These are phyloP conservation scores for Aspergillus egyptiacus DNA, from an alignment of 495 filamentous ascomycete genomes.

Conservation along the genomic window DNA sequence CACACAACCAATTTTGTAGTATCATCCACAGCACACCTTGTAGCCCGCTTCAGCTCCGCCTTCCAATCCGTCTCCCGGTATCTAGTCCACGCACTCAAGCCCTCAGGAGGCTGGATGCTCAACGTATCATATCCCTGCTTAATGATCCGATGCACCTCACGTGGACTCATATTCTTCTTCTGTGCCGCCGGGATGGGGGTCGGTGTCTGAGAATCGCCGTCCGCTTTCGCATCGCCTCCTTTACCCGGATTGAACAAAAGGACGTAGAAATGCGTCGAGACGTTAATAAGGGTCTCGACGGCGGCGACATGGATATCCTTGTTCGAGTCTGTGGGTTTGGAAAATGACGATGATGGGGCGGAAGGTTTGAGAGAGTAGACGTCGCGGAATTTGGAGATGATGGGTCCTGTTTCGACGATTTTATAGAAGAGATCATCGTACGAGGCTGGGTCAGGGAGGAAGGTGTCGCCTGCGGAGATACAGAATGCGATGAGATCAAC, in stretches of 20 bases:
- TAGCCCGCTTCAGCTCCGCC: conserved; percentile 76
- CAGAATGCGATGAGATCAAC: conserved; percentile 82
- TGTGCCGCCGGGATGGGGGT: conserved; percentile 29
- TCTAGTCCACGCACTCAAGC: conserved; percentile 68
- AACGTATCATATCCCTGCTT: conserved; percentile 94
- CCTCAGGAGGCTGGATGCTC: conserved; percentile 78
- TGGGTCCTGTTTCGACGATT: conserved; percentile 83
- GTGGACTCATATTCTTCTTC: conserved; percentile 65
- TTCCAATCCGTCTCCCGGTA: conserved; percentile 63
- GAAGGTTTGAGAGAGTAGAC: conserved; percentile 46
- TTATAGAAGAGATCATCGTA: conserved; percentile 99
- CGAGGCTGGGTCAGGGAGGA: conserved; percentile 80
- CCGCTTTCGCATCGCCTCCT: conserved; percentile 28
- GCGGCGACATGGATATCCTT: conserved; percentile 41
- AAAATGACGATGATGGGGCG: conserved; percentile 8
- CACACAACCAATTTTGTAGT: conserved; percentile 37
- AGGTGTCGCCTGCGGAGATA: conserved; percentile 81
- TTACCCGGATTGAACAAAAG: conserved; percentile 63
- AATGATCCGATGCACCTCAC: conserved; percentile 84
- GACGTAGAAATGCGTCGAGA: conserved; percentile 80
- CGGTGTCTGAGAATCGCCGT: conserved; percentile 21
- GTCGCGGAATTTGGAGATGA: conserved; percentile 76
- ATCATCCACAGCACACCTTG: conserved; percentile 61
- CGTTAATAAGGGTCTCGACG: conserved; percentile 77
- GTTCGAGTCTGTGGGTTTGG: conserved; percentile 15